Percentiles rank a stretch among this genome's conserved stretches.
Conservation (phyloP, 768 basidiomycete species). For the Phallus indusiatus region DNA sequence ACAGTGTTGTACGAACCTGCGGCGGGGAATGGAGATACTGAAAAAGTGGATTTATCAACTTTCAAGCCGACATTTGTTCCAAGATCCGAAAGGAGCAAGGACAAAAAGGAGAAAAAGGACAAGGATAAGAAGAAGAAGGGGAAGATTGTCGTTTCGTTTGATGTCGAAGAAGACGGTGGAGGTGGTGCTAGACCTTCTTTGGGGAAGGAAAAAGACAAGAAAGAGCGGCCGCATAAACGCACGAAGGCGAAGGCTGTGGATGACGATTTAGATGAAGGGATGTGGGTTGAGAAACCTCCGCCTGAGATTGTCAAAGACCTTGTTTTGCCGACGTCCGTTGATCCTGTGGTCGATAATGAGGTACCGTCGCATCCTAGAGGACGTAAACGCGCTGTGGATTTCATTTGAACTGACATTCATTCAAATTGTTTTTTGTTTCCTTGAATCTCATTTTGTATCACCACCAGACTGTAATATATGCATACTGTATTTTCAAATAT, state of each 20-base stretch:
- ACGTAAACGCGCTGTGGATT: slow-evolving; percentile 68
- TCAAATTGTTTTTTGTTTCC: not conserved
- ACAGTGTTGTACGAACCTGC: slow-evolving; percentile 6
- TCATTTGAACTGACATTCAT: slow-evolving; percentile 37
- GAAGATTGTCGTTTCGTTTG: slow-evolving; percentile 63
- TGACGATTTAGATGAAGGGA: slow-evolving; percentile 37
- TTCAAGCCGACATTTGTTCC: slow-evolving; percentile 89
- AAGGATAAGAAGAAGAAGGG: slow-evolving; percentile 38
- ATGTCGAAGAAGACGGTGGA: slow-evolving; percentile 55
- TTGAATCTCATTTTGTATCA: not conserved
- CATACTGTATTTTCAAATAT: no score
- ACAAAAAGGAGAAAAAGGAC: slow-evolving; percentile 26
- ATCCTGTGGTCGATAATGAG: slow-evolving; percentile 13
- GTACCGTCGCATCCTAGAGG: slow-evolving; percentile 28
- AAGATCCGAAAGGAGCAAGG: slow-evolving; percentile 28
- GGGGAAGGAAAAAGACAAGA: slow-evolving; percentile 25
- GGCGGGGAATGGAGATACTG: slow-evolving; percentile 18
- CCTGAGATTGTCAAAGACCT: slow-evolving; percentile 39
- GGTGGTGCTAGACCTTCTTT: slow-evolving; percentile 23
- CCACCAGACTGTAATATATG: no score
- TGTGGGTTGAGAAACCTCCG: slow-evolving; percentile 63
- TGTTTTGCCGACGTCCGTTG: slow-evolving; percentile 10
- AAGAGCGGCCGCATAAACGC: slow-evolving; percentile 27
- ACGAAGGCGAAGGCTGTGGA: slow-evolving; percentile 13
- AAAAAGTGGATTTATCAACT: slow-evolving; percentile 45